Conservation (phyloP, 179 eudicot genomes). For the Drosera spatulata region DNA sequence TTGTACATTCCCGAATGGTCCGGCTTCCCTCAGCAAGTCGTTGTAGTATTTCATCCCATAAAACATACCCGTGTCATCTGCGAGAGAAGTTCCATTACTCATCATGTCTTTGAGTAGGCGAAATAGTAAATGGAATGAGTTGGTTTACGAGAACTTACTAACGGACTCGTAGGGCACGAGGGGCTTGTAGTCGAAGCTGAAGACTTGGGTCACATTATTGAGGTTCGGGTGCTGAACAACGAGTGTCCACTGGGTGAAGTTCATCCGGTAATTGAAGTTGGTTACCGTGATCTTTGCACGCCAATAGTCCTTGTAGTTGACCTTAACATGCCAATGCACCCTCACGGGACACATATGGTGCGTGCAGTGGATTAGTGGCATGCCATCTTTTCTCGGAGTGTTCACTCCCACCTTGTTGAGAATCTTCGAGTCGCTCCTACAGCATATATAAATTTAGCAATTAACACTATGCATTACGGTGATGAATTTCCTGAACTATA, state of each 20-base stretch:
- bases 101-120: too few species aligned
- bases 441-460: neutral
- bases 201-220: slow-evolving; percentile 75
- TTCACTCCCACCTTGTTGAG: slow-evolving; percentile 45
- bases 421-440: slow-evolving; percentile 65
- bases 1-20: slow-evolving; percentile 59
- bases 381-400: slow-evolving; percentile 49
- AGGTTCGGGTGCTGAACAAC: slow-evolving; percentile 83
- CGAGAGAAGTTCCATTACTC: slow-evolving; percentile 1
- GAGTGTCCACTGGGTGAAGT: slow-evolving; percentile 70
- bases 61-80: slow-evolving; percentile 95
- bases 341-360: slow-evolving; percentile 84
- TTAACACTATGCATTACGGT: too few species aligned
- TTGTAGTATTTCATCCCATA: slow-evolving; percentile 73
- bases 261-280: slow-evolving; percentile 66
- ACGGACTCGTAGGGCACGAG: slow-evolving; percentile 51
- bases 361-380: slow-evolving; percentile 56
- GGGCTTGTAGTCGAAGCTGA: slow-evolving; percentile 81
- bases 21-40: slow-evolving; percentile 74
- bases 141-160: slow-evolving; percentile 33
- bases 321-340: slow-evolving; percentile 84
- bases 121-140: neutral
- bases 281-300: slow-evolving; percentile 63
- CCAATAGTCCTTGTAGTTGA: slow-evolving; percentile 77
- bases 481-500: too few species aligned